Percentiles rank a stretch among this genome's conserved stretches.
phyloP scores from a whole-genome alignment of 495 filamentous ascomycete genomes.

The Neurospora hispaniola region DNA sequence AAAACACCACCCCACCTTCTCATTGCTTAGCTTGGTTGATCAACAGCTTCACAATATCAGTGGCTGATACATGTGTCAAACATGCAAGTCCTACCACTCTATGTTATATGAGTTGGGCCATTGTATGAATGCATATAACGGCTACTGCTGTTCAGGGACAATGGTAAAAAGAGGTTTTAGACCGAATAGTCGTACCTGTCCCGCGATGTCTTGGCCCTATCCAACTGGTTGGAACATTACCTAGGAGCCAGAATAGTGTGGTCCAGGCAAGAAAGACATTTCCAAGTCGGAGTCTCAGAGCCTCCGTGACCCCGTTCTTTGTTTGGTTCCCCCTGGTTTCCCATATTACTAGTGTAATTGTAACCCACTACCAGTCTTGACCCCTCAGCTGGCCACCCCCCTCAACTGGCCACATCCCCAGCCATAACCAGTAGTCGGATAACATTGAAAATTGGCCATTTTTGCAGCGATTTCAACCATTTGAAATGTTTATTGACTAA shows the following conservation, averaged over 20 bases:
- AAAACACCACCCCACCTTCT: neutral
- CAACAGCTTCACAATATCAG: neutral
- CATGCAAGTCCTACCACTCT: neutral
- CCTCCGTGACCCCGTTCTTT: neutral
- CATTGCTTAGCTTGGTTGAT: neutral
- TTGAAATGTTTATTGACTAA: too few species aligned
- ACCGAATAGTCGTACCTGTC: neutral
- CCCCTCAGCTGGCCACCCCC: too few species aligned
- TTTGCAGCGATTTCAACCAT: too few species aligned
- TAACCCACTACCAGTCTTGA: too few species aligned
- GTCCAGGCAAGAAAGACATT: neutral
- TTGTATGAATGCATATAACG: neutral
- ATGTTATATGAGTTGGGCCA: neutral
- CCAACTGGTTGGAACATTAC: neutral
- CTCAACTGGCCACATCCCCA: too few species aligned
- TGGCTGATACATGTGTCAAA: neutral
- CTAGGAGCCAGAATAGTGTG: neutral
- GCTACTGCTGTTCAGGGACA: neutral
- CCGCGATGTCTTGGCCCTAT: neutral
- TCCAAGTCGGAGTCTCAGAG: neutral
- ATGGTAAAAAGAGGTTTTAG: neutral
- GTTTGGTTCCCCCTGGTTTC: neutral
- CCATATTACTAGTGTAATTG: neutral
- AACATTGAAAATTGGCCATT: too few species aligned
- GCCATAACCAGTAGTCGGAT: too few species aligned